phyloP scores from a whole-genome alignment of 2,329 filamentous ascomycete genomes.

The Thielaviopsis ethacetica region DNA sequence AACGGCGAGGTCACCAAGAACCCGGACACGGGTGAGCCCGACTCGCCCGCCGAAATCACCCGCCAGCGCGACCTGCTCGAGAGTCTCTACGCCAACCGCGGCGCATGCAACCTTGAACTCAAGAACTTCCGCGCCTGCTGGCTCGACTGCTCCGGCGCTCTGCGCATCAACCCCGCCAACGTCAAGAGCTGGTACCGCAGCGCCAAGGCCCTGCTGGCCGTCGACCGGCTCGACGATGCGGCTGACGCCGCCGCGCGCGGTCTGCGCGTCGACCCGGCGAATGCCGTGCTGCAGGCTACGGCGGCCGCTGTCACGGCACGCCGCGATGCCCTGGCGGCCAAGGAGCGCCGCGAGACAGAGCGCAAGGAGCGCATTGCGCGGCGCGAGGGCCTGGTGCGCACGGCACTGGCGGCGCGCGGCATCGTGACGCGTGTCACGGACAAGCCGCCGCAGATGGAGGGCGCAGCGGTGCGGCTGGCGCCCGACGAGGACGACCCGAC shows the following conservation, averaged over 20 bases:
- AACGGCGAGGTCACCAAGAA: constrained; percentile 20
- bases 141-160: constrained; percentile 63
- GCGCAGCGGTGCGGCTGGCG: constrained; percentile 53
- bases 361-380: constrained; percentile 36
- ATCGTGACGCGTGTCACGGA: constrained; percentile 52
- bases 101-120: constrained; percentile 75
- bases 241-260: constrained; percentile 63
- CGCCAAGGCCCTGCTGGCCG: constrained; percentile 56
- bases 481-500: constrained; percentile 49
- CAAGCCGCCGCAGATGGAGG: constrained; percentile 73
- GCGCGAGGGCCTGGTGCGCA: constrained; percentile 44
- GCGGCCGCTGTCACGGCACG: constrained; percentile 46
- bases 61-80: constrained; percentile 53
- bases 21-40: constrained; percentile 17
- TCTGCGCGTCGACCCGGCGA: constrained; percentile 52
- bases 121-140: constrained; percentile 79
- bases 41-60: constrained; percentile 37
- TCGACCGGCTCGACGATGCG: constrained; percentile 67
- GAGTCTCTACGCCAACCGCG: constrained; percentile 69
- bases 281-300: constrained; percentile 48
- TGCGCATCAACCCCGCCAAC: constrained; percentile 65
- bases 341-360: constrained; percentile 39
- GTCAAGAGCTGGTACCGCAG: constrained; percentile 87
- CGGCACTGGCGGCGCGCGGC: constrained; percentile 51
- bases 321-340: constrained; percentile 35